Evolutionary conservation across 257 asterid genomes (phyloP).

Genomic region (Ehretia macrophylla): DNA sequence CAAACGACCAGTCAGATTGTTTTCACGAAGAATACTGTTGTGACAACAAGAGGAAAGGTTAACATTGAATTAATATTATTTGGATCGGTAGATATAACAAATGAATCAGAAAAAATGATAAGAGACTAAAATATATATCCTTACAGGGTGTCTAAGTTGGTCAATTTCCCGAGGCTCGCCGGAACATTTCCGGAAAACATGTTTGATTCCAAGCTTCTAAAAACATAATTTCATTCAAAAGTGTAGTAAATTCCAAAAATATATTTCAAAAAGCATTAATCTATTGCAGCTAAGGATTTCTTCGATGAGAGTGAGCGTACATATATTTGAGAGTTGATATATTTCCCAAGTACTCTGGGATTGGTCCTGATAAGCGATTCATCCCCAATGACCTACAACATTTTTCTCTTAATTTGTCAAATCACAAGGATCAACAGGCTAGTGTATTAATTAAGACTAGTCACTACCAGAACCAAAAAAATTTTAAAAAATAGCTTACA

Average conservation of each 20-base stretch:
- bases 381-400: constrained; percentile 31
- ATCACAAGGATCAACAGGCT: neutral
- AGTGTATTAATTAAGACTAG: neutral
- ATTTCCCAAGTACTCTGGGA: constrained; percentile 55
- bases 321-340: constrained; percentile 34
- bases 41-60: neutral
- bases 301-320: no score
- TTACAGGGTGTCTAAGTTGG: constrained; percentile 5
- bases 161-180: constrained; percentile 4
- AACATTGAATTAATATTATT: no score
- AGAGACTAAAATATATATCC: no score
- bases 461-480: neutral
- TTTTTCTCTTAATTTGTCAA: neutral
- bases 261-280: no score
- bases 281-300: no score
- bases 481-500: constrained; percentile 34
- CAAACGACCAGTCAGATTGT: constrained; percentile 39
- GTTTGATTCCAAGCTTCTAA: constrained; percentile 13
- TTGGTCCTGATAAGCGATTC: constrained; percentile 60
- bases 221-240: neutral
- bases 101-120: neutral
- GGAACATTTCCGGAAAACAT: constrained; percentile 13
- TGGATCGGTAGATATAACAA: neutral
- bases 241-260: neutral
- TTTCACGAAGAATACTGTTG: constrained; percentile 24